phyloP scores from a whole-genome alignment of 495 filamentous ascomycete genomes.

The Penicillium subrubescens region DNA sequence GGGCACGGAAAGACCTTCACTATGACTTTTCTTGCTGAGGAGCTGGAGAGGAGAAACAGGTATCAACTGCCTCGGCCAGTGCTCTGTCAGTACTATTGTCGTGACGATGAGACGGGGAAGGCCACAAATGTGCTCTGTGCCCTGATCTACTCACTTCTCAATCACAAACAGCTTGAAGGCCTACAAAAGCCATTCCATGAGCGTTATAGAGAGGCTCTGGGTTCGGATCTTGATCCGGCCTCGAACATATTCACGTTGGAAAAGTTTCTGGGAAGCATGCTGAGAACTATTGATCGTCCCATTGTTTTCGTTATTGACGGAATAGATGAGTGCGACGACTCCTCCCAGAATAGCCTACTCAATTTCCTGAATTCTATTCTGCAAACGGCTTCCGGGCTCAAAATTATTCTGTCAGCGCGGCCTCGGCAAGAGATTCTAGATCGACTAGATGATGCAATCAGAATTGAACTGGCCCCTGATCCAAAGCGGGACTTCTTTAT shows the following conservation, averaged over 20 bases:
- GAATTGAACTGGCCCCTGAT: not conserved
- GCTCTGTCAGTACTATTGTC: constrained; percentile 3
- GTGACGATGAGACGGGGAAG: not conserved
- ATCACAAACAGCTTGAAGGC: too few species aligned
- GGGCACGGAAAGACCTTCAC: too few species aligned
- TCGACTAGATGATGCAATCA: not conserved
- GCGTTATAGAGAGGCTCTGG: too few species aligned
- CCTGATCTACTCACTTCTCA: not conserved
- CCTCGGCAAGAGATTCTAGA: too few species aligned
- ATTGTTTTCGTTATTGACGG: not conserved
- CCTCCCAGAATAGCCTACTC: not conserved
- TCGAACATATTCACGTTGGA: too few species aligned
- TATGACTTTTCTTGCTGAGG: not conserved
- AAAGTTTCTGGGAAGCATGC: not conserved
- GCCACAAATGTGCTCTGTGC: not conserved
- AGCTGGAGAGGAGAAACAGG: not conserved
- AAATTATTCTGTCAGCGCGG: too few species aligned
- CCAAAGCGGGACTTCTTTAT: not conserved
- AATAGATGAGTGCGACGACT: constrained; percentile 1
- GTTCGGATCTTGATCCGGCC: too few species aligned
- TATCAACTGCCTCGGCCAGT: not conserved
- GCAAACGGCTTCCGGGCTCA: too few species aligned
- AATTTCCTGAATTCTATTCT: not conserved
- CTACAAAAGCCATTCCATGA: too few species aligned
- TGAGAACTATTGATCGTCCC: not conserved